Evolutionary conservation across 176 grass and related monocot species (phyloP).

Genomic region (Ananas comosus): DNA sequence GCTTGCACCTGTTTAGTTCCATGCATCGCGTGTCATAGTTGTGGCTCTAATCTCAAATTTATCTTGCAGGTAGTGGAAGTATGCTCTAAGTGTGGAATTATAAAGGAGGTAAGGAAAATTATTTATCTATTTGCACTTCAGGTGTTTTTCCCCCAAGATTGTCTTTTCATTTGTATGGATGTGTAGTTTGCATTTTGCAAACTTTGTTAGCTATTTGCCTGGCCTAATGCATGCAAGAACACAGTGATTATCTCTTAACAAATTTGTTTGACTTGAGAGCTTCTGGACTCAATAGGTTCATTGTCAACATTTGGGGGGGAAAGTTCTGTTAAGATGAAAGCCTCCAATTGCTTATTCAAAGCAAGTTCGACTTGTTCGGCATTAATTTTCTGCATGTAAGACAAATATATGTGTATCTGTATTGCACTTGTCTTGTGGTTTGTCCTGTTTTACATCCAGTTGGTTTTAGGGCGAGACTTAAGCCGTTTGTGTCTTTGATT

Average conservation of each 20-base stretch:
- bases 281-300: too few species aligned
- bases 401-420: too few species aligned
- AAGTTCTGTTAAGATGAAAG: too few species aligned
- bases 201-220: not conserved
- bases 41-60: conserved; percentile 23
- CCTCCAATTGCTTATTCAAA: too few species aligned
- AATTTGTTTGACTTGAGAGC: not conserved
- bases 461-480: too few species aligned
- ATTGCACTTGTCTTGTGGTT: too few species aligned
- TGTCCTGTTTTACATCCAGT: too few species aligned
- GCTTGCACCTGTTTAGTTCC: not conserved
- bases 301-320: too few species aligned
- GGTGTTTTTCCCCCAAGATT: not conserved
- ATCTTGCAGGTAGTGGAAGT: conserved; percentile 81
- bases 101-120: conserved; percentile 72
- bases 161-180: not conserved
- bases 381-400: too few species aligned
- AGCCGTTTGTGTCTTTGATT: too few species aligned
- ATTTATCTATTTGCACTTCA: not conserved
- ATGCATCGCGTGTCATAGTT: not conserved
- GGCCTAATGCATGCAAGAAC: not conserved
- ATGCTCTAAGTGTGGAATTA: conserved; percentile 93
- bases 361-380: too few species aligned
- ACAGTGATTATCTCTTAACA: not conserved
- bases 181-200: not conserved